Base-by-base conservation (phyloP, 345 rosid genomes). In the Pseudoturritis turrita region DNA sequence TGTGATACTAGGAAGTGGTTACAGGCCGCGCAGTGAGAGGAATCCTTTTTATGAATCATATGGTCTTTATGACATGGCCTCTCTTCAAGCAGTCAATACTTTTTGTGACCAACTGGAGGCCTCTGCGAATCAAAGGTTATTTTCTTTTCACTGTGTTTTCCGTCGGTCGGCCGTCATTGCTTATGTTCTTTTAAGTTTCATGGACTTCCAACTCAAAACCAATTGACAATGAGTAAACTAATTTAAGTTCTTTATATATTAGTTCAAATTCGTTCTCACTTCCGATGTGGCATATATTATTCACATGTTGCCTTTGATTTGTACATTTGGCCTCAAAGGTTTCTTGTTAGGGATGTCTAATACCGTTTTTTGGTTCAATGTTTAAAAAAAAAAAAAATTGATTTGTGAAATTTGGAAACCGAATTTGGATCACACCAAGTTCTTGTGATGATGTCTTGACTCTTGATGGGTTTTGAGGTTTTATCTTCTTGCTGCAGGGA, bases 31-130 rank as follows among this genome's bases (percentile, higher is more conserved):
- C 1, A 73, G 45, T 51, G 56, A 71, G 7, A 29, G 43, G 56
- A 88, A 85, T 71, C 98, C 96, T 41, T 83, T 80, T 3, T 88
- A 90, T 50, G 96, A 93, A 58, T 81, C 98, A 12, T 77, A 86
- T 19, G 97, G 98, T 45, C 83, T 92, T 25, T 90, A 78, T 72
- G 88, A 87, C 63, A 62, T 86, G 68, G 81, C 84, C 17, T 86
- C 90, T 31, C 58, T 85, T 41, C 78, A 79, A 64, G 87, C 87
- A 21, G 81, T 90, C 18, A 53, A 69, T 15, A 8, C 26, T 21
- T 93, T 93, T 37, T 90, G 88, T 78, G 80, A 85, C 46, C 83
- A 87, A 25, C 65, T 93, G 14, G 83, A 83, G 3, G 94, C 89
- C 62, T 77, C 94, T 29, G 66, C 82, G 59, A 65, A 64, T 31